Conservation (phyloP, 1,284 basidiomycete genomes). For the Sutorius eximius region DNA sequence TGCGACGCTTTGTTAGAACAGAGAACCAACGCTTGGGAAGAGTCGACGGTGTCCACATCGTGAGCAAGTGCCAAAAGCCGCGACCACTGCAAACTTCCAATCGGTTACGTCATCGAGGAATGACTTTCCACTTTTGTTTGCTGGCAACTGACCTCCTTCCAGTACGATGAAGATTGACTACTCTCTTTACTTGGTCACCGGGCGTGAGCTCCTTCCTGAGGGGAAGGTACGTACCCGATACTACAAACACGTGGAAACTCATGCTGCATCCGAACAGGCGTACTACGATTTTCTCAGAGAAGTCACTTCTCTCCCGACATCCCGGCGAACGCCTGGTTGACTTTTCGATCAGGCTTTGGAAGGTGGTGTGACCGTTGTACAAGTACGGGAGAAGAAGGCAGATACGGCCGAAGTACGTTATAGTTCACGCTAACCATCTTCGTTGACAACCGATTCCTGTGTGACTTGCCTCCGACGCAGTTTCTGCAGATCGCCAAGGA, state of each 20-base stretch:
- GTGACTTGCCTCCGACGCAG: conserved; percentile 37
- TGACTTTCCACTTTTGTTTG: not conserved
- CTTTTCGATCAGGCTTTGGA: conserved; percentile 57
- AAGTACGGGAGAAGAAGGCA: conserved; percentile 81
- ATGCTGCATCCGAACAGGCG: conserved; percentile 43
- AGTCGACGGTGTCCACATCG: not conserved
- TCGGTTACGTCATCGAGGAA: not conserved
- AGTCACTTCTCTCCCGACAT: conserved; percentile 38
- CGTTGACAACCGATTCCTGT: not conserved
- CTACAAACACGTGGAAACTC: not conserved
- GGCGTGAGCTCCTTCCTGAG: conserved; percentile 75
- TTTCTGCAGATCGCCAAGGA: conserved; percentile 77
- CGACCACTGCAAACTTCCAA: not conserved
- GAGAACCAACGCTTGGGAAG: conserved; percentile 22
- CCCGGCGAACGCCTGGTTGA: not conserved
- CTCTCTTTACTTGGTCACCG: conserved; percentile 86
- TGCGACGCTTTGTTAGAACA: conserved; percentile 7
- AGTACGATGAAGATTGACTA: conserved; percentile 54
- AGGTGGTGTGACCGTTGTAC: conserved; percentile 89
- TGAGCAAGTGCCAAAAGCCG: no score
- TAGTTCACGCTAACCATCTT: not conserved
- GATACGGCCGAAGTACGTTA: conserved; percentile 73
- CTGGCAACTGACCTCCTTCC: not conserved
- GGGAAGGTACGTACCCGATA: conserved; percentile 57
- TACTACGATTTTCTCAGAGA: conserved; percentile 80